Evolutionary conservation across 1,139 yeast species (phyloP), one percentile per base, ranked within the genome.

Genomic region (Debaryomyces udenii): DNA sequence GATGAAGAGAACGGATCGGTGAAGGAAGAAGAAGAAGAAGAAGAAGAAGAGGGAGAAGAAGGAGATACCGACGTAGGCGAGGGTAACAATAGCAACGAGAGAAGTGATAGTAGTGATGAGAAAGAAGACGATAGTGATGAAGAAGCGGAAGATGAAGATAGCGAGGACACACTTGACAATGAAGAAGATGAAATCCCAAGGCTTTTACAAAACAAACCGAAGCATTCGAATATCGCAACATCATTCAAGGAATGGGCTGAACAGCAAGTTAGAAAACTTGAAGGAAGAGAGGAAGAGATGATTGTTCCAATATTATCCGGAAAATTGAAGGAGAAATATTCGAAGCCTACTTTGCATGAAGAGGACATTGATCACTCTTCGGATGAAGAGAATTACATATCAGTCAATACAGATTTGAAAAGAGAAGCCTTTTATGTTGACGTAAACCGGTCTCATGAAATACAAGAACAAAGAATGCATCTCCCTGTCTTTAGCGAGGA

Each of bases 401-500:
- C 83, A 2, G 70, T 83, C 6, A 70, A 85, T 55, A 77, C 74
- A 42, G 56, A 64, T 1, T 64, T 81, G 14, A 62, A 75, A 31
- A 70, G 96, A 52, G 78, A 81, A 45, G 83, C 94, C 0, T 79
- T 78, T 43, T 86, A 68, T 46, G 93, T 90, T 9, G 70, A 79
- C 13, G 86, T 93, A 0, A 69, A 72, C 6, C 75, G 99, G 51
- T 53, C 80, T 1, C 79, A 75, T 0, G 82, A 77, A 27, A 78
- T 91, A 16, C 95, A 89, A 56, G 62, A 68, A 29, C 74, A 74
- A 31, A 74, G 99, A 50, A 67, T 82, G 58, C 76, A 81, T 40
- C 70, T 94, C 16, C 99, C 99, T 0, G 98, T 93, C 1, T 88
- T 80, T 48, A 84, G 85, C 6, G 96, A 90, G 62, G 99, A 94